Conservation (phyloP, 169 alveolate genomes). For the Plasmodium fragile region DNA sequence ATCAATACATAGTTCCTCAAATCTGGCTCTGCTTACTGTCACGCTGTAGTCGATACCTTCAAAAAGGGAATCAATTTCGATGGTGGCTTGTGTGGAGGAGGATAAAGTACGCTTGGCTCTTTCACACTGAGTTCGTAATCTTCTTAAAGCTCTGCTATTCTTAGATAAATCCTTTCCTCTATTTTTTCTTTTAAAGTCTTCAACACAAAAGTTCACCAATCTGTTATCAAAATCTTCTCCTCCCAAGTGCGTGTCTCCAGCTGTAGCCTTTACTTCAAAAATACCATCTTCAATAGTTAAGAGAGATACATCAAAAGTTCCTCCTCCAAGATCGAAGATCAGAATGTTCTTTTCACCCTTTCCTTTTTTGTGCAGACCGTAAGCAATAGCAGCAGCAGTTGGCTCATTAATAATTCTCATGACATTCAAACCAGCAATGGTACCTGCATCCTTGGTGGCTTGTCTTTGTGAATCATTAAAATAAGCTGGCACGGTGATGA, state of each 20-base stretch:
- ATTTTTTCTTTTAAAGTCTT: conserved; percentile 95
- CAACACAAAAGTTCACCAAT: conserved; percentile 96
- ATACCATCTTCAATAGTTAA: conserved; percentile 97
- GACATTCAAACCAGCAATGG: conserved; percentile 98
- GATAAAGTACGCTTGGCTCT: conserved; percentile 98
- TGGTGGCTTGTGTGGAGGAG: conserved; percentile 96
- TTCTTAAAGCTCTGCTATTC: conserved; percentile 94
- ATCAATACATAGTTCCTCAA: conserved; percentile 97
- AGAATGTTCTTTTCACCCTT: conserved; percentile 94
- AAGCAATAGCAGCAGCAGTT: conserved; percentile 99
- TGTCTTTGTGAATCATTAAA: conserved; percentile 99
- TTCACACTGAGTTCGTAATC: conserved; percentile 97
- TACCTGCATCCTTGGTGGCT: conserved; percentile 99
- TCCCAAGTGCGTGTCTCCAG: conserved; percentile 99
- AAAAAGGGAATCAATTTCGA: conserved; percentile 96
- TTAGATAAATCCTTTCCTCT: conserved; percentile 91
- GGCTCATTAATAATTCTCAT: conserved; percentile 98
- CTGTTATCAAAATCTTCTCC: conserved; percentile 99
- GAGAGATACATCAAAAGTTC: conserved; percentile 98
- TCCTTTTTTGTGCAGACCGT: conserved; percentile 96
- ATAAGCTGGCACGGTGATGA: conserved; percentile 99
- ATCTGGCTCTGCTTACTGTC: conserved; percentile 97
- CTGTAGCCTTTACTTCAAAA: conserved; percentile 98
- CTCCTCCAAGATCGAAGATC: conserved; percentile 99
- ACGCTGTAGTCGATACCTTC: conserved; percentile 96